A percentile compares a stretch with the other conserved stretches of the same genome.
Evolutionary conservation across 441 rosid species (phyloP).

Genomic region (Erodium moschatum): DNA sequence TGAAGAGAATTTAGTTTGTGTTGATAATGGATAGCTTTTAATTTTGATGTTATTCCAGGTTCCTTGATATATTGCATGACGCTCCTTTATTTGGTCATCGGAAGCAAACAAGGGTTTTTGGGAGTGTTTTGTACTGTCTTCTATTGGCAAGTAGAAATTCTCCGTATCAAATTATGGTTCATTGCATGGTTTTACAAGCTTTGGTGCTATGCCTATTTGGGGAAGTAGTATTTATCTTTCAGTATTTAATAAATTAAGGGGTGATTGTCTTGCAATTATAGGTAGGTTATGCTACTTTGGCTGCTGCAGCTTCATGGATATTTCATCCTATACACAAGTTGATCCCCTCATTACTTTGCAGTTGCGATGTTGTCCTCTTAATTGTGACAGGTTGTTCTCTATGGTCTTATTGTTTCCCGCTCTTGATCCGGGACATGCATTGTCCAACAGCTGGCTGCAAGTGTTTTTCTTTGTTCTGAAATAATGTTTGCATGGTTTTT

Average conservation of each 20-base stretch:
- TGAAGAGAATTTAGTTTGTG: neutral
- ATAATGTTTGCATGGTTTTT: neutral
- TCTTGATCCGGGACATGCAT: constrained; percentile 4
- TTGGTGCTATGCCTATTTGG: constrained; percentile 1
- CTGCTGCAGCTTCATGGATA: constrained; percentile 61
- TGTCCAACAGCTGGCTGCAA: neutral
- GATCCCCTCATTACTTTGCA: constrained; percentile 58
- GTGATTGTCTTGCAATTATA: constrained; percentile 25
- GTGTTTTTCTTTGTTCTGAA: neutral
- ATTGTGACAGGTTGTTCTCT: constrained; percentile 50
- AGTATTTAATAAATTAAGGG: neutral
- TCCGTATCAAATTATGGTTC: neutral
- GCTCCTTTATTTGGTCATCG: constrained; percentile 82
- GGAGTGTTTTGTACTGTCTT: constrained; percentile 58
- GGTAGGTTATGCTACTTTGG: constrained; percentile 75
- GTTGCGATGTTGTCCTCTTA: constrained; percentile 59
- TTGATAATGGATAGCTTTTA: neutral
- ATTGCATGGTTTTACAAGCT: constrained; percentile 10
- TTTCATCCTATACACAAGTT: constrained; percentile 33
- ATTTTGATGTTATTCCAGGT: constrained; percentile 33
- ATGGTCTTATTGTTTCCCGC: constrained; percentile 11
- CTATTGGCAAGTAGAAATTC: constrained; percentile 47
- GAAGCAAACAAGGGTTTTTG: constrained; percentile 60
- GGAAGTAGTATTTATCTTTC: constrained; percentile 10
- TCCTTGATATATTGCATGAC: constrained; percentile 82